Evolutionary conservation across 345 rosid species (phyloP).

Genomic region (Draba incana): DNA sequence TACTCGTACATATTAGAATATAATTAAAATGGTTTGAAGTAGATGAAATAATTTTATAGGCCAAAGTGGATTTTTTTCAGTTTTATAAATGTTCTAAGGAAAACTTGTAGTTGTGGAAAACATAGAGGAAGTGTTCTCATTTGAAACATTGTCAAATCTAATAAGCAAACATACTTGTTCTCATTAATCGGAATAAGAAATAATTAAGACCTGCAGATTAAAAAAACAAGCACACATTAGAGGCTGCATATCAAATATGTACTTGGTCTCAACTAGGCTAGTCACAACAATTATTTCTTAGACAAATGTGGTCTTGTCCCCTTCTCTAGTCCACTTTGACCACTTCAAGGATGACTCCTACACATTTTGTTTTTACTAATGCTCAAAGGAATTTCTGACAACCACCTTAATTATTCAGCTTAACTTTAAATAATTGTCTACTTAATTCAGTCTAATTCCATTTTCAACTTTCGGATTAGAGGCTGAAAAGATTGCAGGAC

Average conservation of each 20-base stretch:
- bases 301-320: conserved; percentile 1
- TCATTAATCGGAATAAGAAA: conserved; percentile 1
- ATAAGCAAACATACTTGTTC: neutral
- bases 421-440: neutral
- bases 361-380: neutral
- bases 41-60: neutral
- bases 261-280: neutral
- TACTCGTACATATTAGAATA: neutral
- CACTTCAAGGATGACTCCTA: conserved; percentile 20
- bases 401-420: neutral
- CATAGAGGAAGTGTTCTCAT: neutral
- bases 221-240: neutral
- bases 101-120: conserved; percentile 10
- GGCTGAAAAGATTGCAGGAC: neutral
- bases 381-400: conserved; percentile 5
- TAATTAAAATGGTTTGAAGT: conserved; percentile 6
- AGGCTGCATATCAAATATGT: neutral
- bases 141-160: neutral
- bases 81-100: neutral
- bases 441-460: neutral
- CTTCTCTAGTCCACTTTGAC: conserved; percentile 35
- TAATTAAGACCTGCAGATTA: neutral
- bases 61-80: neutral
- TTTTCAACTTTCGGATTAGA: neutral
- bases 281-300: conserved; percentile 14